phyloP scores from a whole-genome alignment of 2,329 filamentous ascomycete genomes.

The Aspergillus niger region DNA sequence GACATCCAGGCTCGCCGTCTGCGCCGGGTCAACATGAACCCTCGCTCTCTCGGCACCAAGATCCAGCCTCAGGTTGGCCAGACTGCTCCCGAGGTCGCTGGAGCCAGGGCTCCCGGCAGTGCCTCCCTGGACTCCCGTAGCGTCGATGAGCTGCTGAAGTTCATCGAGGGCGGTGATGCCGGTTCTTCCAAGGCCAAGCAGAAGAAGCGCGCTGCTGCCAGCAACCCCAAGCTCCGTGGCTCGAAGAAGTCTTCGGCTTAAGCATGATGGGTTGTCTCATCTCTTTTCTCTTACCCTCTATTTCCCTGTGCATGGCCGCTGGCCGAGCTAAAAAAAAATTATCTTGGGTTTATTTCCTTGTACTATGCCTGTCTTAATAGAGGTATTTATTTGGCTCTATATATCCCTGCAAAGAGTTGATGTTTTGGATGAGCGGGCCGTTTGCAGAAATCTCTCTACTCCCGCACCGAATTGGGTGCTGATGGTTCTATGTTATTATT shows the following conservation, averaged over 20 bases:
- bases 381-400: constrained; percentile 25
- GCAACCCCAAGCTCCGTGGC: constrained; percentile 48
- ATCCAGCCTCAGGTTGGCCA: constrained; percentile 66
- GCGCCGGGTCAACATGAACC: constrained; percentile 69
- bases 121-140: constrained; percentile 70
- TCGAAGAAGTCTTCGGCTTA: constrained; percentile 43
- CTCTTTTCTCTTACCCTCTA: constrained; percentile 7
- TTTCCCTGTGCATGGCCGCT: constrained; percentile 1
- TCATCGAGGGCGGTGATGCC: constrained; percentile 74
- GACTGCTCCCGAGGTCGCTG: constrained; percentile 54
- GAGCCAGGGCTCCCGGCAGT: constrained; percentile 35
- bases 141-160: constrained; percentile 90
- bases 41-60: constrained; percentile 58
- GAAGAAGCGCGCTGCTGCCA: constrained; percentile 47
- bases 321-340: constrained; percentile 14
- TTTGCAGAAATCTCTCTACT: constrained; percentile 43
- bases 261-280: constrained; percentile 1
- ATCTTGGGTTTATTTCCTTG: constrained; percentile 19
- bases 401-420: constrained; percentile 27
- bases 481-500: constrained; percentile 13
- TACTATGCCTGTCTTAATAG: constrained; percentile 33
- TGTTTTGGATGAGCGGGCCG: constrained; percentile 35
- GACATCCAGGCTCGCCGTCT: constrained; percentile 75
- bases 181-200: constrained; percentile 44
- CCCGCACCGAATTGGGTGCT: constrained; percentile 19